Conservation (phyloP, 331 rosid genomes). For the Spiraea crenata region DNA sequence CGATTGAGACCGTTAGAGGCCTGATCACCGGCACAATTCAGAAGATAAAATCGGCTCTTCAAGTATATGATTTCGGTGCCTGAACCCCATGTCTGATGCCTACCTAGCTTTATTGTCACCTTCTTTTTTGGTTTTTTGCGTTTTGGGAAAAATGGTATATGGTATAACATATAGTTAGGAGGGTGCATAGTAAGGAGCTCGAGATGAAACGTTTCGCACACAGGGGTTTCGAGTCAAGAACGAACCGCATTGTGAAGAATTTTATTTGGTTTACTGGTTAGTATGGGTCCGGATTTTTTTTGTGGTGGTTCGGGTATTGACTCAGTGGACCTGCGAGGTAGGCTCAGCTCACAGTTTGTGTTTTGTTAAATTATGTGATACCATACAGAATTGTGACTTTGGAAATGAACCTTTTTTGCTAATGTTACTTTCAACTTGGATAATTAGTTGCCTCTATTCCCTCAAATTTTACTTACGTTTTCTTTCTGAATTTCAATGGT, state of each 20-base stretch:
- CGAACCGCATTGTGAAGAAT: constrained; percentile 63
- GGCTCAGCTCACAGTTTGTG: constrained; percentile 21
- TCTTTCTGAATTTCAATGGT: background rate
- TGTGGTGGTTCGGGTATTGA: constrained; percentile 97
- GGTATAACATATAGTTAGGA: background rate
- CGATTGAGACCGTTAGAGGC: constrained; percentile 52
- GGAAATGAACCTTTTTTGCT: constrained; percentile 2
- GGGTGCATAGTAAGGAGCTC: constrained; percentile 24
- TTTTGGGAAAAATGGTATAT: background rate
- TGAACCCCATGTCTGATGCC: background rate
- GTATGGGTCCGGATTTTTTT: background rate
- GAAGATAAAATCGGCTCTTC: constrained; percentile 65
- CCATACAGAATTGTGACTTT: constrained; percentile 6
- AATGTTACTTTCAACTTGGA: background rate
- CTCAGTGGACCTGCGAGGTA: constrained; percentile 52
- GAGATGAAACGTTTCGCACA: constrained; percentile 22
- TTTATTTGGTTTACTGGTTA: background rate
- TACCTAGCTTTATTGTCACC: background rate
- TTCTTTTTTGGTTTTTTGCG: background rate
- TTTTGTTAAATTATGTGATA: constrained; percentile 5
- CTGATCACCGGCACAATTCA: constrained; percentile 62
- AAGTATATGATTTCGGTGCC: constrained; percentile 28
- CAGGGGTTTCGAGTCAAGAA: constrained; percentile 88
- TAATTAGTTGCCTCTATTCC: too few relatives aligned
- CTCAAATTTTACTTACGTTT: too few relatives aligned